Evolutionary conservation across 2,329 filamentous ascomycete species (phyloP), one percentile per base, ranked within the genome.

Genomic region (Fusarium verrucosum): DNA sequence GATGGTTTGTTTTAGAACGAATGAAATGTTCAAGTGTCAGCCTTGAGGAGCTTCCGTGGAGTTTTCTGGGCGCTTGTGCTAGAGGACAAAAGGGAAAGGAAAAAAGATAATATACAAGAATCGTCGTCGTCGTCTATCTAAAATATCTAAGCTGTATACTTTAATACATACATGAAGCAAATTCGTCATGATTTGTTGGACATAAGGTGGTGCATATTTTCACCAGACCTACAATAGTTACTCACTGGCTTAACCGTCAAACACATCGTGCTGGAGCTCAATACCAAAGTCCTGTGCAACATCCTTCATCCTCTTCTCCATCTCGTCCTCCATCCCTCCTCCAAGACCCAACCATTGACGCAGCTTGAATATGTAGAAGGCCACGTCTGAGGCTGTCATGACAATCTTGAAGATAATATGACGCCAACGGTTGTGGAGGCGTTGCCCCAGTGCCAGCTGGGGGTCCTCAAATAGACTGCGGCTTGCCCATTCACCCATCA

Each of bases 221-320:
- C n/a, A 17, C 20, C 32, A 19, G 36, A 23, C 23, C 22, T 30
- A 25, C 19, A 20, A 28, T 41, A 26, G 30, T 19, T 9, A 17
- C 16, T 35, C 7, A 14, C 26, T n/a, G n/a, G n/a, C n/a, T 71
- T 70, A 97, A 5, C 94, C 94, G 54, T 96, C 92, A 78, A 97
- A 97, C 4, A 97, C 85, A 36, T 89, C 87, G 75, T 96, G 92
- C 74, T 96, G 91, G 66, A 98, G 78, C 77, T 98, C 94, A 4
- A 98, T 87, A 0, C 95, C 95, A 79, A 95, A 93, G 69, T 96
- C 94, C 74, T 91, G 92, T 1, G 94, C 94, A 83, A 97, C 91
- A 55, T 84, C 86, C 77, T 86, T 89, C 93, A 98, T 96, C 69
- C 90, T 86, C 73, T 86, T 85, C 81, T 98, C 95, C 62, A 98